Evolutionary conservation across 192 early-diverging fungal genomes (phyloP).

Genomic region (Coemansia erecta): DNA sequence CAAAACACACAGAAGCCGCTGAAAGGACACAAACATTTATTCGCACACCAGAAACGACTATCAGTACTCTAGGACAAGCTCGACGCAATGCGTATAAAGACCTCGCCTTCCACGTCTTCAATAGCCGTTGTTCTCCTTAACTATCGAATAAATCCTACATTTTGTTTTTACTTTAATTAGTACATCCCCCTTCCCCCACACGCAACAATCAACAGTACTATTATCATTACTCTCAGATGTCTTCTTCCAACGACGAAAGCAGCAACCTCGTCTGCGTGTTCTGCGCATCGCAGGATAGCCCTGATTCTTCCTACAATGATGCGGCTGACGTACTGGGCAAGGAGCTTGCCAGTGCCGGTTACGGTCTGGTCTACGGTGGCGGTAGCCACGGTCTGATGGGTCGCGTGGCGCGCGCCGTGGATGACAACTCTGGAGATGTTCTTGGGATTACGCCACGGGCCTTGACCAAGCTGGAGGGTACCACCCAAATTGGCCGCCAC

Average conservation of each 20-base stretch:
- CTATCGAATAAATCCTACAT: too few relatives aligned
- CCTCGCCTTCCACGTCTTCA: too few relatives aligned
- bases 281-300: slow-evolving; percentile 40
- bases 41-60: too few relatives aligned
- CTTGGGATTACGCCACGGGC: slow-evolving; percentile 75
- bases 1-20: too few relatives aligned
- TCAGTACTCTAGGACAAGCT: too few relatives aligned
- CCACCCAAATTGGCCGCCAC: slow-evolving; percentile 49
- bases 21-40: too few relatives aligned
- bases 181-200: too few relatives aligned
- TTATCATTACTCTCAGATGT: background rate
- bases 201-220: too few relatives aligned
- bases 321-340: slow-evolving; percentile 54
- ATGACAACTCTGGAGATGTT: slow-evolving; percentile 60
- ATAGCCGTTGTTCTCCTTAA: too few relatives aligned
- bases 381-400: slow-evolving; percentile 80
- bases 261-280: slow-evolving; percentile 46
- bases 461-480: slow-evolving; percentile 54
- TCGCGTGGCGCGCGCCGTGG: slow-evolving; percentile 65
- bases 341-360: slow-evolving; percentile 55
- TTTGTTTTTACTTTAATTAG: too few relatives aligned
- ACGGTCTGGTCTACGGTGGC: slow-evolving; percentile 69
- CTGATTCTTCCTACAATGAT: slow-evolving; percentile 14
- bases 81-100: too few relatives aligned
- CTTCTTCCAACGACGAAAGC: background rate